Evolutionary conservation across 2,329 filamentous ascomycete species (phyloP).

Genomic region (Sporothrix globosa): DNA sequence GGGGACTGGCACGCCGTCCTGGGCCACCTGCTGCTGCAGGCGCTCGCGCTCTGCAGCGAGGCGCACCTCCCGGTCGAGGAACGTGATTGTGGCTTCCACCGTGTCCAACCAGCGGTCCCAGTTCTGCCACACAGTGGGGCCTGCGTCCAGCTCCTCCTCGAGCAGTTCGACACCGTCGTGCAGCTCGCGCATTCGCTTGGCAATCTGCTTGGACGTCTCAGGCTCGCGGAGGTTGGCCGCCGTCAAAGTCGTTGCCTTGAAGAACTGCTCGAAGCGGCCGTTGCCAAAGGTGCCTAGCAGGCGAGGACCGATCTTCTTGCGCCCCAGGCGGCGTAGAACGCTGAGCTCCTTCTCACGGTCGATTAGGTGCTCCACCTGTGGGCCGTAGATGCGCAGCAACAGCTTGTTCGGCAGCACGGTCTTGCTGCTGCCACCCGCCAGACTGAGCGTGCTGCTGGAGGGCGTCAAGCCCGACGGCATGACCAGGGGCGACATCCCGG

Average conservation of each 20-base stretch:
- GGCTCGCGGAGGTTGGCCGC: constrained; percentile 75
- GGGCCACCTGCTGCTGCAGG: constrained; percentile 39
- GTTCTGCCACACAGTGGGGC: constrained; percentile 84
- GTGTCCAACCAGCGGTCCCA: constrained; percentile 89
- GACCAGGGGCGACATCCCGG: constrained; percentile 3
- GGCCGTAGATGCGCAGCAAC: constrained; percentile 88
- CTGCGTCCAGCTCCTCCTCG: constrained; percentile 72
- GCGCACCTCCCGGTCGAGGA: constrained; percentile 62
- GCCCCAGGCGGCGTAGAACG: constrained; percentile 81
- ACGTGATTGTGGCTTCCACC: constrained; percentile 62
- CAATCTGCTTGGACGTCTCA: constrained; percentile 87
- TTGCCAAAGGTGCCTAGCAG: constrained; percentile 91
- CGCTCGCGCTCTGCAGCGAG: constrained; percentile 35
- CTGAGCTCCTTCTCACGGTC: constrained; percentile 87
- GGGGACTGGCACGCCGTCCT: neutral
- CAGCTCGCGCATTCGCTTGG: constrained; percentile 94
- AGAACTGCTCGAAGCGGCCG: constrained; percentile 92
- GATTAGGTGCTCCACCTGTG: constrained; percentile 93
- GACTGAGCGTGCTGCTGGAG: constrained; percentile 39
- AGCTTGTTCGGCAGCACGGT: constrained; percentile 62
- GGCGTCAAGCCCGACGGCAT: neutral
- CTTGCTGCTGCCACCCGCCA: constrained; percentile 9
- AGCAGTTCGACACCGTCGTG: constrained; percentile 91
- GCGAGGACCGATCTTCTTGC: constrained; percentile 90
- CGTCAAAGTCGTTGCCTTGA: constrained; percentile 81